Percentiles rank a stretch among this genome's conserved stretches.
Conservation (phyloP, 2,329 filamentous ascomycete species). For the Aschersonia sp. region DNA sequence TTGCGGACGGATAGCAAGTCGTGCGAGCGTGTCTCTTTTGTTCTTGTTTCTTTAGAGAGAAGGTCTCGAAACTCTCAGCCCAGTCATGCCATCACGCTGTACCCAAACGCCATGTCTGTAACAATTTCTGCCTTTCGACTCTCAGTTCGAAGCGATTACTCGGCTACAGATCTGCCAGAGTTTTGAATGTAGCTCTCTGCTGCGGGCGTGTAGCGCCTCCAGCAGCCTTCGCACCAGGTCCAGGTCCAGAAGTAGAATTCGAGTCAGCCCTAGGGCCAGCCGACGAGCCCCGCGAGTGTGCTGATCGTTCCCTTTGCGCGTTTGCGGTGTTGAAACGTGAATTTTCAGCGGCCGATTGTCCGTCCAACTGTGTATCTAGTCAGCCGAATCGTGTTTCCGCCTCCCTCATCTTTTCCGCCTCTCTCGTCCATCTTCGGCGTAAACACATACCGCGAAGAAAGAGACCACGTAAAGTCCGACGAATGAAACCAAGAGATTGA, state of each 20-base stretch:
- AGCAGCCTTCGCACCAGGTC: constrained; percentile 5
- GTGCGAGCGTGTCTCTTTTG: too few relatives aligned
- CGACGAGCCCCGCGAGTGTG: background rate
- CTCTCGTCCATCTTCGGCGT: constrained; percentile 3
- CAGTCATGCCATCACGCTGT: too few relatives aligned
- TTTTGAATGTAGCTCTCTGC: constrained; percentile 29
- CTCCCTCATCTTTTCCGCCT: background rate
- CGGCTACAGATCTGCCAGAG: constrained; percentile 35
- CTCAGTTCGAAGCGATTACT: too few relatives aligned
- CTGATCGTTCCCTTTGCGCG: constrained; percentile 3
- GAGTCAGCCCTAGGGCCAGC: constrained; percentile 1
- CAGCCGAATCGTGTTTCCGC: constrained; percentile 6
- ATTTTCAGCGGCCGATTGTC: constrained; percentile 44
- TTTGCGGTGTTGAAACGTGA: constrained; percentile 38
- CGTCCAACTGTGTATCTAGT: constrained; percentile 34
- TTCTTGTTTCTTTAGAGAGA: too few relatives aligned
- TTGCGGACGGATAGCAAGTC: too few relatives aligned
- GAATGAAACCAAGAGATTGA: constrained; percentile 37
- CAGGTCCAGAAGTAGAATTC: constrained; percentile 4
- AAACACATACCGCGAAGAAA: constrained; percentile 39
- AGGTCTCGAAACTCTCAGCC: too few relatives aligned
- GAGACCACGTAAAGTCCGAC: constrained; percentile 47
- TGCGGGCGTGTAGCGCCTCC: constrained; percentile 10
- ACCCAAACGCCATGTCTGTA: too few relatives aligned
- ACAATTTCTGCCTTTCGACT: too few relatives aligned